phyloP scores from a whole-genome alignment of 73 alveolate species.

The Tetrahymena borealis region DNA sequence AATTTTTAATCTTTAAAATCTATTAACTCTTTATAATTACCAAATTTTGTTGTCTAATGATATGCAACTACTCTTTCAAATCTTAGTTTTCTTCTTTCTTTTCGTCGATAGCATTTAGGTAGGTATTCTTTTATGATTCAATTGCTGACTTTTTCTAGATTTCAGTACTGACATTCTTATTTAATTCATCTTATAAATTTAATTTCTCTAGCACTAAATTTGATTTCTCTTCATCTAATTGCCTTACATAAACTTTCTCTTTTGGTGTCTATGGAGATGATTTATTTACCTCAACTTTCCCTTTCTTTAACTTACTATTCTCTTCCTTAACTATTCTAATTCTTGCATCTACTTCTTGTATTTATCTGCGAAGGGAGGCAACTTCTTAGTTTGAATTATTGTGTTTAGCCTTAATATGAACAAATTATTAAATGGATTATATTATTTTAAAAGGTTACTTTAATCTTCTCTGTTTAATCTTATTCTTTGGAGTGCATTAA shows the following conservation, averaged over 20 bases:
- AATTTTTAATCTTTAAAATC: background rate
- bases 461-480: background rate
- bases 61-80: background rate
- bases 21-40: background rate
- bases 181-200: background rate
- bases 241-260: background rate
- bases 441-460: background rate
- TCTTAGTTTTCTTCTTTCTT: background rate
- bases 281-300: background rate
- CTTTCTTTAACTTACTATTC: background rate
- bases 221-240: background rate
- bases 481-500: background rate
- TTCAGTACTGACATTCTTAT: background rate
- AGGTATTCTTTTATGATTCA: background rate
- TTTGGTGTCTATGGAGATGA: background rate
- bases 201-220: background rate
- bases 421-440: background rate
- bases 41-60: background rate
- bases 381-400: background rate
- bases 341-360: background rate
- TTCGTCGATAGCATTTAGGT: background rate
- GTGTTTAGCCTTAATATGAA: background rate
- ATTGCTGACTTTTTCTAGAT: background rate
- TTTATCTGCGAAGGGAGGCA: background rate
- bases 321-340: background rate